Evolutionary conservation across 2,329 filamentous ascomycete genomes (phyloP), one percentile per base, ranked within the genome.

Genomic region (Monilinia laxa): DNA sequence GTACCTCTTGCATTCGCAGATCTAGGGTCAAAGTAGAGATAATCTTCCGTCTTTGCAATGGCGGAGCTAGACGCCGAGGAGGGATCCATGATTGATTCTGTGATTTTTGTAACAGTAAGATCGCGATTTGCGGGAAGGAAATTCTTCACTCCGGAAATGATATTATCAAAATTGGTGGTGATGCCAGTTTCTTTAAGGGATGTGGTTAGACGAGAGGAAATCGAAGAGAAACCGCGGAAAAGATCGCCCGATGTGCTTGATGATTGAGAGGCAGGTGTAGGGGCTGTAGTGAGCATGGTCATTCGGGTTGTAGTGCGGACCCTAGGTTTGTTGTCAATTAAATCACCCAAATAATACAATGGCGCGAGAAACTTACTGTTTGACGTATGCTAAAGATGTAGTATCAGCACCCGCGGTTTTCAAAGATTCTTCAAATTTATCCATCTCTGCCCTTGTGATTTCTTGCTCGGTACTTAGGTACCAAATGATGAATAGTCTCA

Each of bases 11-110:
- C 95, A 75, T 97, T 97, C 40, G 94, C 91, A 70, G 91, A 96
- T 63, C 94, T 87, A 0, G 95, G 95, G 76, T 99, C 96, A 77
- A 97, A 99, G 82, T 97, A 99, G 40, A 98, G 86, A 75, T 97
- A 99, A 74, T 91, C 90, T 77, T 99, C 95, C 1, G 95, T 98
- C 81, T 97, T 98, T 68, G 92, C 90, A 71, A 99, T 95, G 35
- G 95, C 95, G 35, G 90, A 94, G 7, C 92, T 94, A 4, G 92
- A 92, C 3, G 95, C 94, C 14, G 92, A 87, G 56, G 92, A 85
- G 0, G 95, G 95, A 75, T 99, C 95, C 94, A 99, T 99, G 74
- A 99, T 89, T 1, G 92, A 96, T 78, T 99, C 95, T 52, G 95
- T 94, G 76, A 99, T 97, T 80, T 98, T 98, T 66, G 96, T 99